phyloP scores from a whole-genome alignment of 164 flowering plant species.

The Liquidambar formosana region DNA sequence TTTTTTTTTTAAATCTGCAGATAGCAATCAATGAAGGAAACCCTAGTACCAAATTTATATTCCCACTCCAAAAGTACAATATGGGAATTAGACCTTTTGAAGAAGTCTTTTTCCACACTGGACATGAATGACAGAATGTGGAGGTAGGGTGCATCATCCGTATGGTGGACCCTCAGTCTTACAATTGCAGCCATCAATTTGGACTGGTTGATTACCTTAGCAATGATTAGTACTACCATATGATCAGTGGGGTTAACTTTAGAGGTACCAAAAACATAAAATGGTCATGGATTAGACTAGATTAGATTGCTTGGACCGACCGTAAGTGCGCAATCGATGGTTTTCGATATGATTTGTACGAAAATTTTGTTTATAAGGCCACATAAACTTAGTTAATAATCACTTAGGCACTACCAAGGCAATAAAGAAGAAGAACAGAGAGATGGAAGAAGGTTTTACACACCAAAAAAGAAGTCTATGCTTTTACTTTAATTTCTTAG shows the following conservation, averaged over 20 bases:
- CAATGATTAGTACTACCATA: no score
- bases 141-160: no score
- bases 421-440: not conserved
- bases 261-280: not conserved
- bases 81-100: not conserved
- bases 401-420: not conserved
- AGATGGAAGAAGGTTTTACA: not conserved
- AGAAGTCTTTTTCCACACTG: conserved; percentile 6
- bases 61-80: conserved; percentile 7
- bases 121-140: no score
- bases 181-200: no score
- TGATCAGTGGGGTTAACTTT: not conserved
- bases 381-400: not conserved
- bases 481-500: not conserved
- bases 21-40: not conserved
- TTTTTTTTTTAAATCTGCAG: no score
- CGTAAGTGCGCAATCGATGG: not conserved
- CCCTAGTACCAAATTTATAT: not conserved
- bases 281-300: not conserved
- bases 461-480: conserved; percentile 12
- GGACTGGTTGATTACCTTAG: no score
- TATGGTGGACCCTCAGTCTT: no score
- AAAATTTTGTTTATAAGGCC: not conserved
- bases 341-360: not conserved
- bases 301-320: not conserved